A percentile compares a stretch with the other conserved stretches of the same genome.
These are phyloP conservation scores for Ascochyta clinopodiicola DNA, from an alignment of 2,329 filamentous ascomycete species.

Conservation along the genomic window DNA sequence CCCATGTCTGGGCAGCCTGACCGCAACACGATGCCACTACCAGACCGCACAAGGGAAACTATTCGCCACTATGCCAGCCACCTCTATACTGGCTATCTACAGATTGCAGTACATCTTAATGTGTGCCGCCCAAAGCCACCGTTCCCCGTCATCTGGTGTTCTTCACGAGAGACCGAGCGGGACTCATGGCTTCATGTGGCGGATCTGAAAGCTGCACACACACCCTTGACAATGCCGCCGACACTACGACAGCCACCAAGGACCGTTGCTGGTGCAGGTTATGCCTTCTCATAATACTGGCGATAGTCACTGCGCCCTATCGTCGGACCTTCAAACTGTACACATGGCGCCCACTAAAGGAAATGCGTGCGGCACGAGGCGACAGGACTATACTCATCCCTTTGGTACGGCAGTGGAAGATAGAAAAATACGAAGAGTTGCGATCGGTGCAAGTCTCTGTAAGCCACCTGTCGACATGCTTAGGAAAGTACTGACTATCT, in stretches of 20 bases:
- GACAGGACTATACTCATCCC: constrained; percentile 26
- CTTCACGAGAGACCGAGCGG: not conserved
- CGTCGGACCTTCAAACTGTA: constrained; percentile 41
- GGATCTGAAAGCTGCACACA: not conserved
- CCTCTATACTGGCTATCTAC: not conserved
- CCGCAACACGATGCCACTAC: constrained; percentile 7
- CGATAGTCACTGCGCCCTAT: constrained; percentile 33
- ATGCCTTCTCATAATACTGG: constrained; percentile 5
- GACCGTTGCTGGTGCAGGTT: constrained; percentile 2
- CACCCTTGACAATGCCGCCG: not conserved
- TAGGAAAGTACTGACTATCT: constrained; percentile 2
- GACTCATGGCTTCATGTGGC: constrained; percentile 3
- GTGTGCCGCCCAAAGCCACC: not conserved
- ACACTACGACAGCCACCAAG: not conserved
- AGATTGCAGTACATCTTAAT: constrained; percentile 3
- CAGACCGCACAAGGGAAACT: constrained; percentile 1
- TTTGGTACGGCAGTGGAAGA: constrained; percentile 32
- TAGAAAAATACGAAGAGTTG: constrained; percentile 38
- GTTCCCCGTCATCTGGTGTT: not conserved
- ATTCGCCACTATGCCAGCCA: constrained; percentile 8
- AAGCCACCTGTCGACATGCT: not conserved
- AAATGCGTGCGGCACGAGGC: constrained; percentile 28
- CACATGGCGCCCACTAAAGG: constrained; percentile 35
- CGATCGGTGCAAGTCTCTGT: constrained; percentile 37
- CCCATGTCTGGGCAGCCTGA: constrained; percentile 14